Evolutionary conservation across 2,329 filamentous ascomycete genomes (phyloP), one percentile per base, ranked within the genome.

Genomic region (Leptographium galeiforme): DNA sequence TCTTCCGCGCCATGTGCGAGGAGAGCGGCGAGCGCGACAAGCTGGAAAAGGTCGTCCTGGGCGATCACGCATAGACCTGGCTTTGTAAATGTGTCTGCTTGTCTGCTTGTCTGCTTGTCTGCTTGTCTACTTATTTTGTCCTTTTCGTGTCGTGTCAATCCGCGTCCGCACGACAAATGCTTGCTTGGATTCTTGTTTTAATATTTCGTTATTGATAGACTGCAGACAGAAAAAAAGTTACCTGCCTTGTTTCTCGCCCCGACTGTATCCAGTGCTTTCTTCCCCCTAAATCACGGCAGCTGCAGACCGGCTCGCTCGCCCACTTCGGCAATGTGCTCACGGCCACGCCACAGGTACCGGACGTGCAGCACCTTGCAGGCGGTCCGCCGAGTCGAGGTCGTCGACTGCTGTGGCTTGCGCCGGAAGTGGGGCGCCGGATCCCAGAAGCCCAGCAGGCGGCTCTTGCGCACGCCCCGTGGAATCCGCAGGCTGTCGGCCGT

Each of bases 1-100:
- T 79, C 2, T 86, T 86, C 62, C 72, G 72, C 54, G 73, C 74
- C n/a, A 79, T 86, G 78, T 80, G 79, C 43, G 72, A 77, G 63
- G 74, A 78, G 63, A 81, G 76, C 58, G 79, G 79, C 0, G 79
- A 82, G 68, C 74, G 68, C 62, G 74, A 78, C 1, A 75, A 72
- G 63, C 60, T 81, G 56, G 68, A 66, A 57, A 67, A 67, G 32
- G 72, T 78, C 13, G 72, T 78, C 4, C 63, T 67, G 57, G 63
- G 64, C 34, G 19, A 48, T 25, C 25, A 25, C 16, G 34, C 47
- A 12, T 38, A 25, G 34, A 34, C 11, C n/a, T n/a, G n/a, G n/a
- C n/a, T n/a, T n/a, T n/a, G n/a, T n/a, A n/a, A n/a, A 13, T 44
- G 16, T 34, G 18, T 51, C 8, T 44, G 13, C 25, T 36, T 40